phyloP scores from a whole-genome alignment of 2,329 filamentous ascomycete species.

The Mycosphaerella sp. region DNA sequence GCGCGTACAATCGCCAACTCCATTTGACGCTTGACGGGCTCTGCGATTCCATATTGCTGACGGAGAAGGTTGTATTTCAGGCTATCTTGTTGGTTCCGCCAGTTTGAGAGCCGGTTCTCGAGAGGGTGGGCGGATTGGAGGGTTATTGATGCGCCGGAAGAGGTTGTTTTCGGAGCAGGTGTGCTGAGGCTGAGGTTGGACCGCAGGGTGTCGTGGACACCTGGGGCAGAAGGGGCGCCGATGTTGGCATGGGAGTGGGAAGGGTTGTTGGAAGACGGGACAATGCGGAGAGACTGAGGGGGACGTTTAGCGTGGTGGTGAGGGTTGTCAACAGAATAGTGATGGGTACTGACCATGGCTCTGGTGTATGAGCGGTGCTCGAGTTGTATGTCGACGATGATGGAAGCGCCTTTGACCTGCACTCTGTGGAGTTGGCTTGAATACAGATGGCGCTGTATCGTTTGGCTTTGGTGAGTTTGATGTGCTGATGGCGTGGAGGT shows the following conservation, averaged over 20 bases:
- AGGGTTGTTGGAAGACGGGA: constrained; percentile 63
- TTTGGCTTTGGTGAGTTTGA: neutral
- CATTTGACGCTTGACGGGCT: constrained; percentile 90
- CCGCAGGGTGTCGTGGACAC: constrained; percentile 89
- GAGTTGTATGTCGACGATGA: neutral
- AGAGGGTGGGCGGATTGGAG: constrained; percentile 78
- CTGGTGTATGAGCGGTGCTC: constrained; percentile 4
- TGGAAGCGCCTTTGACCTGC: neutral
- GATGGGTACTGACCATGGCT: constrained; percentile 12
- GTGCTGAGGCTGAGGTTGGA: constrained; percentile 61
- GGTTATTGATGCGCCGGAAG: constrained; percentile 40
- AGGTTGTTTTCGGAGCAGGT: constrained; percentile 42
- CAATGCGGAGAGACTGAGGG: constrained; percentile 64
- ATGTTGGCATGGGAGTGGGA: constrained; percentile 48
- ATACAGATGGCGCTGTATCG: neutral
- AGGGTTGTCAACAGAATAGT: neutral
- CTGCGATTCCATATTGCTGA: constrained; percentile 82
- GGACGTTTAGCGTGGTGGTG: constrained; percentile 6
- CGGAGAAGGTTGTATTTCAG: constrained; percentile 85
- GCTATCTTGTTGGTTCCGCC: constrained; percentile 81
- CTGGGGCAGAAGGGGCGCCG: constrained; percentile 81
- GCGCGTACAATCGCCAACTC: constrained; percentile 82
- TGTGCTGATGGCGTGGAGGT: constrained; percentile 6
- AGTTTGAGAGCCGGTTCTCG: constrained; percentile 79
- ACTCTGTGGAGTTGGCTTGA: neutral